A percentile compares a stretch with the other conserved stretches of the same genome.
These are phyloP conservation scores for Funneliformis mosseae DNA, from an alignment of 192 early-diverging fungal species.

Conservation along the genomic window DNA sequence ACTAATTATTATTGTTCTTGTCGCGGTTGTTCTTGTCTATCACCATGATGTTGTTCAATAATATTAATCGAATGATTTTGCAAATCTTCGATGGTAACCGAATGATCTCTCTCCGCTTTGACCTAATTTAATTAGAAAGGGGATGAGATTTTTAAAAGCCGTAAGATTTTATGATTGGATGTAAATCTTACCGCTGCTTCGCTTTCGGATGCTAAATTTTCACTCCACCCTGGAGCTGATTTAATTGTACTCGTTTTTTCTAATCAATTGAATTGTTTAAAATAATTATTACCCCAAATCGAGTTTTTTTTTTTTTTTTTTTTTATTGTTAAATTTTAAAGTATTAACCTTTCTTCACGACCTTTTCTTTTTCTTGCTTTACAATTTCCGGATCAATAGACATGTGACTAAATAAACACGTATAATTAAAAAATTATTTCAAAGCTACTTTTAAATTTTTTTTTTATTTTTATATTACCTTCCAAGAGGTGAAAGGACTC, in stretches of 20 bases:
- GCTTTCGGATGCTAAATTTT: not conserved
- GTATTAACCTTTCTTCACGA: no score
- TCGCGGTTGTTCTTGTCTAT: not conserved
- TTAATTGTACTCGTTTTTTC: not conserved
- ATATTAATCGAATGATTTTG: not conserved
- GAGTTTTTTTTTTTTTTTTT: not conserved
- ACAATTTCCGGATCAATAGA: not conserved
- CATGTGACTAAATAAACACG: not conserved
- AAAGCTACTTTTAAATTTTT: not conserved
- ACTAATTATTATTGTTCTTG: not conserved
- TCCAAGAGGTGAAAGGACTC: not conserved
- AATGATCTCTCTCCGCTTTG: not conserved
- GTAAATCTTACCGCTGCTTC: not conserved
- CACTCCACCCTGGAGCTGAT: not conserved
- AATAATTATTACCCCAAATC: not conserved
- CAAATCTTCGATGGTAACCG: not conserved
- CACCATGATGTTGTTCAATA: not conserved
- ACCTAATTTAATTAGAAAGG: not conserved
- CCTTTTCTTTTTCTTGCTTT: not conserved
- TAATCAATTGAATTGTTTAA: not conserved
- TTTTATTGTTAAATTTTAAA: not conserved
- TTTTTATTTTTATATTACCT: not conserved
- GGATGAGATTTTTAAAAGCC: not conserved
- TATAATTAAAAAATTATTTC: not conserved
- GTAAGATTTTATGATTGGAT: not conserved